Percentiles rank a stretch among this genome's conserved stretches.
These are phyloP conservation scores for Gnomoniopsis smithogilvyi DNA, from an alignment of 2,329 filamentous ascomycete genomes.

Conservation along the genomic window DNA sequence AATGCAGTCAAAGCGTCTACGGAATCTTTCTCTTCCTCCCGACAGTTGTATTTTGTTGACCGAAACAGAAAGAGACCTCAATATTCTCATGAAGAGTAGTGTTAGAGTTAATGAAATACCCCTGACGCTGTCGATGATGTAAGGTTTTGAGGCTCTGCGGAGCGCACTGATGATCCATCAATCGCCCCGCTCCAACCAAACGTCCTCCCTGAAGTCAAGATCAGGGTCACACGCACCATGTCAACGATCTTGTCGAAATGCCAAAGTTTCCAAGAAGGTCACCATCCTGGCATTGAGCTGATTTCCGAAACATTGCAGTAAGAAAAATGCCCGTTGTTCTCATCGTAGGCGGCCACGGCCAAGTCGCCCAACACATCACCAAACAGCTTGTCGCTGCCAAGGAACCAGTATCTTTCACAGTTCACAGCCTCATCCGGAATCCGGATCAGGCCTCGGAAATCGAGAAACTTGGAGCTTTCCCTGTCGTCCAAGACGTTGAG, in stretches of 20 bases:
- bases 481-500: constrained; percentile 41
- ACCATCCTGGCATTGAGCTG: background rate
- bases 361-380: constrained; percentile 13
- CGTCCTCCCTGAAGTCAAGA: background rate
- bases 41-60: no score
- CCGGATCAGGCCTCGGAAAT: constrained; percentile 32
- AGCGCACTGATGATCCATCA: background rate
- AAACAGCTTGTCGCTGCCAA: constrained; percentile 9
- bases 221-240: background rate
- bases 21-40: no score
- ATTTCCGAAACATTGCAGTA: background rate
- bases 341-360: constrained; percentile 16
- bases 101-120: background rate
- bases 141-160: background rate
- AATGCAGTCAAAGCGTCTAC: no score
- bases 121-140: background rate
- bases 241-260: background rate
- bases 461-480: constrained; percentile 35
- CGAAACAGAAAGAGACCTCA: no score
- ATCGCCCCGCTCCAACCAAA: background rate
- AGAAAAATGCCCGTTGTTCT: constrained; percentile 9
- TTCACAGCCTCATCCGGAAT: constrained; percentile 28
- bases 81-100: no score
- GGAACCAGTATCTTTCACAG: constrained; percentile 3
- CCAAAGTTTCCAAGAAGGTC: no score